Evolutionary conservation across 306 rosid genomes (phyloP).

Genomic region (Malus fusca): DNA sequence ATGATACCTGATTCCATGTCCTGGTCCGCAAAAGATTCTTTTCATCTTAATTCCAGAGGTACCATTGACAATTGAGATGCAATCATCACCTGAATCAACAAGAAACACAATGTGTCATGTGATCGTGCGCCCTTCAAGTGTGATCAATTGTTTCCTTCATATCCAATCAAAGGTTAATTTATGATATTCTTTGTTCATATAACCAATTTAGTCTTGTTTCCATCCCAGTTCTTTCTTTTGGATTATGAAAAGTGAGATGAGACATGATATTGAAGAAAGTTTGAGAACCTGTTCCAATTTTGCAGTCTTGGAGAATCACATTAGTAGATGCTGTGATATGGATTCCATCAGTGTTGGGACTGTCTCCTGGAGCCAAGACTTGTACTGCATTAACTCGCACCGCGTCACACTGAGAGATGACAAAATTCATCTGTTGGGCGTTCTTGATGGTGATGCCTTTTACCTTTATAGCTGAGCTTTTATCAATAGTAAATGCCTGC

Average conservation of each 20-base stretch:
- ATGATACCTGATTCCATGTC: conserved; percentile 92
- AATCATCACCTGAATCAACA: conserved; percentile 76
- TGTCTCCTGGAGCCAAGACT: conserved; percentile 79
- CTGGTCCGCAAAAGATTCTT: conserved; percentile 85
- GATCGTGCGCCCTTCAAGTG: background rate
- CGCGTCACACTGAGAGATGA: conserved; percentile 51
- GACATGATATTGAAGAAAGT: background rate
- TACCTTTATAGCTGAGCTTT: conserved; percentile 60
- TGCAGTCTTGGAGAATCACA: conserved; percentile 69
- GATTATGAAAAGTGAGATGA: background rate
- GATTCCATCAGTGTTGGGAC: conserved; percentile 96
- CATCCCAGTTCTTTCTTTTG: background rate
- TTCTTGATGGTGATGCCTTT: conserved; percentile 78
- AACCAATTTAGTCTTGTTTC: background rate
- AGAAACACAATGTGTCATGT: conserved; percentile 4
- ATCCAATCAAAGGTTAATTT: background rate
- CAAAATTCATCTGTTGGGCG: conserved; percentile 90
- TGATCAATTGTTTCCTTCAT: background rate
- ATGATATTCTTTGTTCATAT: background rate
- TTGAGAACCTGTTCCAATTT: conserved; percentile 83
- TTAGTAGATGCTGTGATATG: conserved; percentile 85
- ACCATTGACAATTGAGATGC: conserved; percentile 90
- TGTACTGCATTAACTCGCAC: conserved; percentile 57
- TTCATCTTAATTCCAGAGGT: conserved; percentile 92
- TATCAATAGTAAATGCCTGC: conserved; percentile 89